Conservation (phyloP, 2,329 filamentous ascomycete species). For the Hypoxylon sp. region DNA sequence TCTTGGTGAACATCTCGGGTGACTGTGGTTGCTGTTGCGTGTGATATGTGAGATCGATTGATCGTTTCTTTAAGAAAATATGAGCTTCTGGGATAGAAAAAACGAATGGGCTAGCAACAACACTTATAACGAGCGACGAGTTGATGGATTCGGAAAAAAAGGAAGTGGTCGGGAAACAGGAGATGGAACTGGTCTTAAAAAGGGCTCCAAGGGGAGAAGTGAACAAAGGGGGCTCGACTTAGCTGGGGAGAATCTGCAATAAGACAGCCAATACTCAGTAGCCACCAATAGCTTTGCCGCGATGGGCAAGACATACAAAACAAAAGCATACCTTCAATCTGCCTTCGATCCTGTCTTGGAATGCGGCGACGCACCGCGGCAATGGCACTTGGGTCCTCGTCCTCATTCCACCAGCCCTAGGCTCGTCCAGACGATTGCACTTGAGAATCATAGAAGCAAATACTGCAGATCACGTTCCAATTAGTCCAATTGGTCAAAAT, state of each 20-base stretch:
- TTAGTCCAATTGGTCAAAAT: conserved; percentile 35
- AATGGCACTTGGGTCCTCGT: conserved; percentile 22
- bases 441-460: conserved; percentile 16
- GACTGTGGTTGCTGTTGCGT: conserved; percentile 26
- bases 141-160: conserved; percentile 9
- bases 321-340: conserved; percentile 39
- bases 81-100: conserved; percentile 9
- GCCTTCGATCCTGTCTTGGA: conserved; percentile 46
- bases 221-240: conserved; percentile 32
- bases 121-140: conserved; percentile 38
- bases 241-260: conserved; percentile 46
- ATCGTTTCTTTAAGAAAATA: conserved; percentile 16
- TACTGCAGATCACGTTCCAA: conserved; percentile 35
- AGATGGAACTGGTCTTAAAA: conserved; percentile 41
- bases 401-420: conserved; percentile 28
- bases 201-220: conserved; percentile 30
- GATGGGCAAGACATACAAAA: conserved; percentile 42
- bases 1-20: conserved; percentile 50
- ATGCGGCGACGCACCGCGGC: conserved; percentile 30
- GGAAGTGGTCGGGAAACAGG: conserved; percentile 20
- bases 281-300: conserved; percentile 40
- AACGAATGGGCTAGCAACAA: conserved; percentile 29
- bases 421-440: conserved; percentile 19
- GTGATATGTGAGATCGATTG: conserved; percentile 3
- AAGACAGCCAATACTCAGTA: conserved; percentile 48